Conservation (phyloP, 768 basidiomycete species). For the Lactifluus hygrophoroides region DNA sequence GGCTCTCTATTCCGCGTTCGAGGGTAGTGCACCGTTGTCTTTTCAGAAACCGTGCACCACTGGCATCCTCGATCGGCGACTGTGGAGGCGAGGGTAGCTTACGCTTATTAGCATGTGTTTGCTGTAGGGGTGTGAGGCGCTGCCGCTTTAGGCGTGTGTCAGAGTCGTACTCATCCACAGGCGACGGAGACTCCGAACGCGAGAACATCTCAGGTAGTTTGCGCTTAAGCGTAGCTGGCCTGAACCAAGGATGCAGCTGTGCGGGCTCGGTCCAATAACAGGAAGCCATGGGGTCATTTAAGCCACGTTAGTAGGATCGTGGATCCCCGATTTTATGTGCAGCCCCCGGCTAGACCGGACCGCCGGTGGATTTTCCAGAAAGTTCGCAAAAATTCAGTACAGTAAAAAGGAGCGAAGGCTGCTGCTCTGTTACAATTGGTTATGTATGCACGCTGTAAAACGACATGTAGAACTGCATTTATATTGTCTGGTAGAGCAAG, state of each 20-base stretch:
- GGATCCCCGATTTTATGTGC: no score
- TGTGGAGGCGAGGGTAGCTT: constrained; percentile 8
- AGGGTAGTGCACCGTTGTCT: constrained; percentile 15
- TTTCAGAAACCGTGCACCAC: background rate
- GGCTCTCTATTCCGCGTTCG: constrained; percentile 10
- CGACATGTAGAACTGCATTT: background rate
- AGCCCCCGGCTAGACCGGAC: background rate
- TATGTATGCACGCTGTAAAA: background rate
- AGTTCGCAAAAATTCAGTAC: no score
- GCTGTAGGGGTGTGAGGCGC: background rate
- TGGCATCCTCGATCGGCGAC: background rate
- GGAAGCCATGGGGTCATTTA: constrained; percentile 27
- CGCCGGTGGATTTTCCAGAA: background rate
- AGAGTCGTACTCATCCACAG: constrained; percentile 2
- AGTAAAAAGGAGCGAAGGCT: background rate
- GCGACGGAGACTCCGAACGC: constrained; percentile 1
- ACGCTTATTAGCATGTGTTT: constrained; percentile 4
- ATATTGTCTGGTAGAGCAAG: background rate
- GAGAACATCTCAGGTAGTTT: constrained; percentile 21
- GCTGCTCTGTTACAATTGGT: background rate
- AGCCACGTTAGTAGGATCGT: no score
- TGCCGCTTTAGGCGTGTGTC: constrained; percentile 8
- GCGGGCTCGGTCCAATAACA: constrained; percentile 27
- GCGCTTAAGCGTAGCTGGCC: constrained; percentile 34
- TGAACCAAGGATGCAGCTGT: constrained; percentile 39